Evolutionary conservation across 306 rosid genomes (phyloP).

Genomic region (Gastrolobium bilobum): DNA sequence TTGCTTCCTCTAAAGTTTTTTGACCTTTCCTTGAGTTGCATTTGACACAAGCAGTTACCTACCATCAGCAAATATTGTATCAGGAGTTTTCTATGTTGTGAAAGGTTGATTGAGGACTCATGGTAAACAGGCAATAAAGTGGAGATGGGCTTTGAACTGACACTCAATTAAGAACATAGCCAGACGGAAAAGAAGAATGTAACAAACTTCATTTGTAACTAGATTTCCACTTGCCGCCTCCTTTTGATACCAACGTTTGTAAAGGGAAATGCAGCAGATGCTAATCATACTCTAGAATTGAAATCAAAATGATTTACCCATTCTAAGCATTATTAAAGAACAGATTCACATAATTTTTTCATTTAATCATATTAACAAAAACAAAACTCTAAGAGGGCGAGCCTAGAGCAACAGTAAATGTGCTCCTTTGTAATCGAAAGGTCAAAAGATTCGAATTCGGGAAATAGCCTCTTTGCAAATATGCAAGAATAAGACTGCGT

Average conservation of each 20-base stretch:
- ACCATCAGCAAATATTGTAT: slow-evolving; percentile 44
- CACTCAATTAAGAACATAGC: neutral
- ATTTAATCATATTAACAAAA: slow-evolving; percentile 25
- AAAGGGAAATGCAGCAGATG: slow-evolving; percentile 15
- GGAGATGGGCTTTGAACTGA: neutral
- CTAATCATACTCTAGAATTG: slow-evolving; percentile 3
- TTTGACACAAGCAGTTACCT: slow-evolving; percentile 91
- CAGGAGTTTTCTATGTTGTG: slow-evolving; percentile 19
- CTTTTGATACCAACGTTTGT: neutral
- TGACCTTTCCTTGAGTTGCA: slow-evolving; percentile 94
- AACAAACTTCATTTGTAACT: too few species aligned
- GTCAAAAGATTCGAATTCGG: too few species aligned
- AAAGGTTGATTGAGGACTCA: slow-evolving; percentile 1
- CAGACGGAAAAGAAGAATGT: neutral
- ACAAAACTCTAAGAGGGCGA: too few species aligned
- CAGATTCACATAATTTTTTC: slow-evolving; percentile 1
- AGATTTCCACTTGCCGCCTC: too few species aligned
- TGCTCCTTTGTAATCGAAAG: too few species aligned
- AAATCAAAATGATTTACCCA: neutral
- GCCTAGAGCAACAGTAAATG: too few species aligned
- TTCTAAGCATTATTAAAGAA: neutral
- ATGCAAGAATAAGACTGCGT: too few species aligned
- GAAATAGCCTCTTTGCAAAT: too few species aligned
- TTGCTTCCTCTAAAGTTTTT: slow-evolving; percentile 81
- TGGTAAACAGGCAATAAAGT: neutral